Evolutionary conservation across 441 rosid species (phyloP), one percentile per base, ranked within the genome.

Genomic region (Eruca vesicaria): DNA sequence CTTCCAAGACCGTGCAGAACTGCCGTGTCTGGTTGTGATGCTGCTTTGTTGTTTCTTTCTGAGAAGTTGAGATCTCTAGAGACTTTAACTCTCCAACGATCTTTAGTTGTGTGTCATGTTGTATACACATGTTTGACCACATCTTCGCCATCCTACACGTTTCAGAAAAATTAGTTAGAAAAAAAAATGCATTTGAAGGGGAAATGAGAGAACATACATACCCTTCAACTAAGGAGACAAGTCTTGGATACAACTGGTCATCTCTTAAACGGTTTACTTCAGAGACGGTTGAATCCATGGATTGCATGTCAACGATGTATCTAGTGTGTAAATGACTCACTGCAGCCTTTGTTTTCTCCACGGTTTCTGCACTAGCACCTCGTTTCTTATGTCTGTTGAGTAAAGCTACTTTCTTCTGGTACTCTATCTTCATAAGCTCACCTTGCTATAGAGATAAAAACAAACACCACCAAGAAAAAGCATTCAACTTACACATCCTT

Each of bases 251-350:
- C 79, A 89, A 68, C 53, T 89, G 86, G 43, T 81, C 84, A 77
- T 87, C 93, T 6, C 93, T 86, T 71, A 89, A 75, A 41, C 78
- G 86, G 78, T 86, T 86, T 48, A 89, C 86, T 85, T 89, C 94
- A 1, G 83, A 84, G 53, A 83, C 90, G 3, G 94, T 86, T 4
- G 94, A 89, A 78, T 89, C 90, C 90, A 89, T 86, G 9, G 94
- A 87, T 71, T 89, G 94, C 94, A 89, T 89, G 74, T 87, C 91
- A 63, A 89, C 94, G 10, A 89, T 81, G 65, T 87, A 89, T 80
- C 86, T 84, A 0, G 90, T 89, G 62, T 89, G 94, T 66, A 87
- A 75, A 81, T 89, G 91, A 74, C 86, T 83, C 35, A 87, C 91
- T 2, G 89, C 89, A 7, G 91, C 94, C 69, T 89, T 89, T 63